Base-by-base conservation (phyloP, 140 eudicot species). In the Senecio squalidus region DNA sequence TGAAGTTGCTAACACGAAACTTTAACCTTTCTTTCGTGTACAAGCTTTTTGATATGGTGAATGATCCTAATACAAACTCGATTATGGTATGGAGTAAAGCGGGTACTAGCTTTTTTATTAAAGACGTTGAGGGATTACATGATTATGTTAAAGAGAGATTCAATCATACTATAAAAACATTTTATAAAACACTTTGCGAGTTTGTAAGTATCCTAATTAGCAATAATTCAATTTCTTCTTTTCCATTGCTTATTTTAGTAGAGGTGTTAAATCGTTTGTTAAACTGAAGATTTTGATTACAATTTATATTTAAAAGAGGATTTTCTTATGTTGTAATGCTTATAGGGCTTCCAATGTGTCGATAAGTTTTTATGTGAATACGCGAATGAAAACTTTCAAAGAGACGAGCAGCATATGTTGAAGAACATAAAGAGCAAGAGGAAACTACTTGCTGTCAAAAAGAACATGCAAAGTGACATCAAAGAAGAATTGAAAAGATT, bases 21-120 rank as follows among this genome's bases (percentile, higher is more conserved):
- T 16, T 23, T 27, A 41, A 40, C 13, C 30, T 29, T 21, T 20
- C 55, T 5, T 66, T 66, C 14, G 53, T 66, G 28, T 53, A 54
- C 55, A 66, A 66, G 55, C 62, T 55, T 54, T 66, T 66, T 51
- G 53, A 54, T 30, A 66, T 54, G 64, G 72, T 66, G 43, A 43
- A 41, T 0, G 72, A 66, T 27, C 72, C 72, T 17, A 28, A 55
- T 28, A 36, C 72, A 9, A 45, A 66, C 25, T 40, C 55, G 1
- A 21, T 66, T 41, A 27, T 66, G 14, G 4, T 27, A 40, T 66
- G 72, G 72, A 66, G 64, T 10, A 22, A 38, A 38, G 40, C 44
- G 6, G 72, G 63, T 36, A 66, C 64, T 66, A 66, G 56, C 18
- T 66, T 66, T 55, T 66, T 66, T 20, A 41, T 54, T 66, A 54